Evolutionary conservation across 1,139 yeast genomes (phyloP).

Genomic region (Hyphopichia buzzinii): DNA sequence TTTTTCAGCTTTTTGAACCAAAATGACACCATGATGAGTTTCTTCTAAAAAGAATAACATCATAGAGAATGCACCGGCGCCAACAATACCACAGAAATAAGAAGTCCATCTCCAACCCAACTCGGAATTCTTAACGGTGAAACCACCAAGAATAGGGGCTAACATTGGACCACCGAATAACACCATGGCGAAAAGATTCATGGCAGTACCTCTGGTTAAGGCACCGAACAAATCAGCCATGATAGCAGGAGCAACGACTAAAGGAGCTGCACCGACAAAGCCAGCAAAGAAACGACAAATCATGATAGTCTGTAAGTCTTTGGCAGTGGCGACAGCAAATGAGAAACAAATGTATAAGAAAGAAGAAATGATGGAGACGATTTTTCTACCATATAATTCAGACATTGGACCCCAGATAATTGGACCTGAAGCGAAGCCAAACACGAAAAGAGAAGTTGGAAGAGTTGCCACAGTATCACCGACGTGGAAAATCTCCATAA

Average conservation of each 20-base stretch:
- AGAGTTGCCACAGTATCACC: conserved; percentile 57
- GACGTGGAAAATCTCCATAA: conserved; percentile 47
- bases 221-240: conserved; percentile 74
- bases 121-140: conserved; percentile 19
- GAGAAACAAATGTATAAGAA: conserved; percentile 59
- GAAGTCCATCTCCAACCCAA: conserved; percentile 54
- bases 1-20: conserved; percentile 53
- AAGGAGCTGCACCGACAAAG: conserved; percentile 72
- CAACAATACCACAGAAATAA: conserved; percentile 49
- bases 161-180: conserved; percentile 75
- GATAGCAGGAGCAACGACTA: conserved; percentile 81
- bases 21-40: conserved; percentile 43
- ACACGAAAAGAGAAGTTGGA: conserved; percentile 68
- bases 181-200: conserved; percentile 61
- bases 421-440: conserved; percentile 85
- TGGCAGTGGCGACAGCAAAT: conserved; percentile 71
- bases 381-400: conserved; percentile 69
- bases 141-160: conserved; percentile 58
- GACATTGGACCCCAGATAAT: conserved; percentile 79
- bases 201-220: conserved; percentile 62
- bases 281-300: conserved; percentile 77
- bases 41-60: conserved; percentile 33
- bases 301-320: conserved; percentile 69
- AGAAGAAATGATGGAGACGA: conserved; percentile 51
- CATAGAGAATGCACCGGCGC: conserved; percentile 24